Evolutionary conservation across 805 yeast species (phyloP), one percentile per base, ranked within the genome.

Genomic region (Millerozyma miso): DNA sequence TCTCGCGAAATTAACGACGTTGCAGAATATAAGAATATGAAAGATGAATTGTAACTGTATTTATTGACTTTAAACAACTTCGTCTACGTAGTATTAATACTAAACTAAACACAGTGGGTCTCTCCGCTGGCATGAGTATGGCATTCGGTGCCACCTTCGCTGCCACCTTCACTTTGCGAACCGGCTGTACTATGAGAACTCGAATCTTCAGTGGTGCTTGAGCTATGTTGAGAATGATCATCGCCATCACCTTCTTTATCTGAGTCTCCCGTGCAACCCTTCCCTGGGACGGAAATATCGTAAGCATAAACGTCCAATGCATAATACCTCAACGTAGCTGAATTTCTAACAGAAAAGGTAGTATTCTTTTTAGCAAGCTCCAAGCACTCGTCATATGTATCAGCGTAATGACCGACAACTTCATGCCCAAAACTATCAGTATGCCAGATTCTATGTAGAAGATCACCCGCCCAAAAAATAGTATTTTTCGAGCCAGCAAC

Each of bases 391-490:
- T 60, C 62, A 15, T 59, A 49, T 2, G 54, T 56, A 43, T 69
- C 73, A 35, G 60, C 61, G 44, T 57, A 68, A 41, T 69, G 73
- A 19, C 57, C 70, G 38, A 66, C 54, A 19, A 52, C 52, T 8
- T 58, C 62, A 43, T 60, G 54, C 16, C 59, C 66, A 45, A 67
- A 37, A 3, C 31, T 51, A 15, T 58, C 56, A 15, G 67, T 52
- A 47, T 69, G 73, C 57, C 66, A 61, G 41, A 64, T 48, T 49
- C 74, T 62, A 44, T 67, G 74, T 29, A 69, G 44, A 18, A 69
- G 44, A 48, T 69, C 74, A 36, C 69, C 61, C 8, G 65, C 62
- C 59, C 66, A 67, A 36, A 51, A 58, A n/a, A 42, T 31, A 32
- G 46, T 39, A 19, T 53, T 49, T 23, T 65, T 54, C 4, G 54